These are phyloP conservation scores for Glycine soja DNA, from an alignment of 306 rosid genomes.

Conservation along the genomic window DNA sequence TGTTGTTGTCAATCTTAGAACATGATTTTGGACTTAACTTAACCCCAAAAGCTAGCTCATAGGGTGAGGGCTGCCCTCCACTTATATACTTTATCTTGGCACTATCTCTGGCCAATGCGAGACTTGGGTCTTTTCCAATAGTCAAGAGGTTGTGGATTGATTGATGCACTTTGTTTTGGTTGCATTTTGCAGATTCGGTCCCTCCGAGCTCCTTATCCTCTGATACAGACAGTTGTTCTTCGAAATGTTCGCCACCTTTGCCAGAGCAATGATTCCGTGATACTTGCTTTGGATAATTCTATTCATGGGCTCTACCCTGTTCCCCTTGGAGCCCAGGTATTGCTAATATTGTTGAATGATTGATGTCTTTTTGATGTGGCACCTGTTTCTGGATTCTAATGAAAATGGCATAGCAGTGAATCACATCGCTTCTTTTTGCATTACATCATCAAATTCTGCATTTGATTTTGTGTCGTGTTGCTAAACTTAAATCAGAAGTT, in stretches of 20 bases:
- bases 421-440: constrained; percentile 7
- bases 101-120: too few relatives aligned
- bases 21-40: too few relatives aligned
- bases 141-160: constrained; percentile 34
- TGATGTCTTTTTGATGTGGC: constrained; percentile 3
- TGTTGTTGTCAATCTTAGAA: not conserved
- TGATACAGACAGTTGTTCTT: constrained; percentile 93
- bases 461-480: constrained; percentile 19
- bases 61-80: too few relatives aligned
- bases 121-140: too few relatives aligned
- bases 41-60: too few relatives aligned
- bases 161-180: constrained; percentile 29
- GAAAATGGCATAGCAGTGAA: constrained; percentile 43
- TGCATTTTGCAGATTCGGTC: constrained; percentile 79
- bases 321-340: constrained; percentile 99
- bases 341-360: constrained; percentile 20
- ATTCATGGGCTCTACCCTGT: constrained; percentile 92
- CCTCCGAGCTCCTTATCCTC: constrained; percentile 81
- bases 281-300: constrained; percentile 82
- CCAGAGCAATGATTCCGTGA: constrained; percentile 64
- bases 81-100: too few relatives aligned
- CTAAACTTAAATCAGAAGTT: constrained; percentile 19
- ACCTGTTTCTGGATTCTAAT: constrained; percentile 35
- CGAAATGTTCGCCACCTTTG: constrained; percentile 80
- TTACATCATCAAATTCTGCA: not conserved